Conservation (phyloP, 495 filamentous ascomycete genomes). For the Penicillium malachiteum region DNA sequence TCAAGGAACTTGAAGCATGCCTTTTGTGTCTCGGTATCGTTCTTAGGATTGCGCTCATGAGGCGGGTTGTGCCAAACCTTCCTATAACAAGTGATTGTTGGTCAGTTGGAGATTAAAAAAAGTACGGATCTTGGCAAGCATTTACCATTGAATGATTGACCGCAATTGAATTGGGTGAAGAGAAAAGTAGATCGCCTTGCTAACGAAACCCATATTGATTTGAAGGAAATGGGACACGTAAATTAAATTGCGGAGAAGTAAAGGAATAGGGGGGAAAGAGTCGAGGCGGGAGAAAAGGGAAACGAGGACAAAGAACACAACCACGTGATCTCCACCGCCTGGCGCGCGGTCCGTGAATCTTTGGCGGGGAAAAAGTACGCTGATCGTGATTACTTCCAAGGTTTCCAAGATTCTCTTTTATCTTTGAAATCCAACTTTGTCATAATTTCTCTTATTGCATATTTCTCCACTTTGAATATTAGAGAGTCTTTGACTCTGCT, state of each 20-base stretch:
- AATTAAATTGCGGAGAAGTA: conserved; percentile 5
- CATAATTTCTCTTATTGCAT: background rate
- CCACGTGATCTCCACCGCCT: background rate
- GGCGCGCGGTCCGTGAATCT: background rate
- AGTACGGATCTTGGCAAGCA: background rate
- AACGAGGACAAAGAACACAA: conserved; percentile 1
- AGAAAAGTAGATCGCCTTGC: conserved; percentile 68
- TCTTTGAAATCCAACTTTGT: background rate
- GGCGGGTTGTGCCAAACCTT: conserved; percentile 95
- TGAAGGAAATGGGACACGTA: conserved; percentile 9
- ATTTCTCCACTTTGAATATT: background rate
- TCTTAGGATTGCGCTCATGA: conserved; percentile 72
- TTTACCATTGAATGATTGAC: conserved; percentile 89
- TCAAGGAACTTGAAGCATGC: conserved; percentile 85
- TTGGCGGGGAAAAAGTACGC: conserved; percentile 2
- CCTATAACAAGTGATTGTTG: conserved; percentile 48
- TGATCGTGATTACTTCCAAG: no score
- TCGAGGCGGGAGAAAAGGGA: background rate
- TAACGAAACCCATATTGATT: conserved; percentile 51
- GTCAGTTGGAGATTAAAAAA: no score
- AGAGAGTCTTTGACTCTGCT: background rate
- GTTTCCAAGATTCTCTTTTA: background rate
- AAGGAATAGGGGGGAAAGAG: conserved; percentile 5
- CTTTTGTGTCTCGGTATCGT: conserved; percentile 71
- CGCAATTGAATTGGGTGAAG: conserved; percentile 79